phyloP scores from a whole-genome alignment of 345 rosid genomes.

The Acer yangbiense region DNA sequence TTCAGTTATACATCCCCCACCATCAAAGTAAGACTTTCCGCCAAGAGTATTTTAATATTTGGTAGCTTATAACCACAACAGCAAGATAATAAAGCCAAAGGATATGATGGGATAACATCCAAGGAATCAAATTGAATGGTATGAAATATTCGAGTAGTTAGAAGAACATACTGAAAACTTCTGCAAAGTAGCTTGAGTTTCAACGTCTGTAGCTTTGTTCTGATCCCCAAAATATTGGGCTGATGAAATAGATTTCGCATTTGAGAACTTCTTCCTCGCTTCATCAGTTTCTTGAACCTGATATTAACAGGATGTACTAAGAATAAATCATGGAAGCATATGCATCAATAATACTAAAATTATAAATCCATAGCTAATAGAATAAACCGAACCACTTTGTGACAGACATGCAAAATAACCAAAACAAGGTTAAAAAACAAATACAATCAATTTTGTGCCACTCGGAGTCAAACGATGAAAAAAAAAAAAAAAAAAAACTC shows the following conservation, averaged over 20 bases:
- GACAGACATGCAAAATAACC: background rate
- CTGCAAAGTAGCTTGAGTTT: conserved; percentile 84
- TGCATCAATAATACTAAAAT: background rate
- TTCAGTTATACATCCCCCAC: background rate
- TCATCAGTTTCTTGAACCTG: conserved; percentile 93
- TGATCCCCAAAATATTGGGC: conserved; percentile 90
- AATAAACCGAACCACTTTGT: background rate
- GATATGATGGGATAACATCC: background rate
- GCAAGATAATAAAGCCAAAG: background rate
- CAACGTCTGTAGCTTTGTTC: conserved; percentile 49
- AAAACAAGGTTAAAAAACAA: background rate
- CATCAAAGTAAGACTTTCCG: background rate
- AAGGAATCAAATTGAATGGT: background rate
- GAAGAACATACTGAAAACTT: conserved; percentile 77
- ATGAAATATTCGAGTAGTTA: background rate
- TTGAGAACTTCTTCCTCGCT: conserved; percentile 94
- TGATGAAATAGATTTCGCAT: conserved; percentile 96
- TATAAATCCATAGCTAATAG: background rate
- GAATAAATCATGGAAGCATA: conserved; percentile 6
- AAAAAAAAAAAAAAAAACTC: too few relatives aligned
- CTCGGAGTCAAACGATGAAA: too few relatives aligned
- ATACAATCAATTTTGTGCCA: too few relatives aligned
- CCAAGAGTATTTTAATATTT: background rate
- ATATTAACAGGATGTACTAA: conserved; percentile 21
- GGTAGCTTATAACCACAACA: background rate